A percentile compares a stretch with the other conserved stretches of the same genome.
Evolutionary conservation across 2,329 filamentous ascomycete genomes (phyloP).

Genomic region (Penicillium brevicompactum): DNA sequence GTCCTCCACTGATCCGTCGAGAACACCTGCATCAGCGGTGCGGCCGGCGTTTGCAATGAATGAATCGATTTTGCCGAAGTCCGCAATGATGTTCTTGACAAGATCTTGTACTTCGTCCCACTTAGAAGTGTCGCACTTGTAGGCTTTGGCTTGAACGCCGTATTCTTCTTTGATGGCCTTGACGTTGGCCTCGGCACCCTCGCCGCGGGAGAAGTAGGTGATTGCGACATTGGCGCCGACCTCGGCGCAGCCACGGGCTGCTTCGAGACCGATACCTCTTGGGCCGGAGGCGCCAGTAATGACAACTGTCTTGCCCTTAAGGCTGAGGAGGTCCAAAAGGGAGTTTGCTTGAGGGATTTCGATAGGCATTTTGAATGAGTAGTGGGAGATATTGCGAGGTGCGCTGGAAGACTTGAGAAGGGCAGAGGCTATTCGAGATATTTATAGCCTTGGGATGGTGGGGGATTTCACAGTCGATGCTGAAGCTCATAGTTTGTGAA

Average conservation of each 20-base stretch:
- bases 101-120: constrained; percentile 60
- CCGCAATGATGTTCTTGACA: constrained; percentile 62
- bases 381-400: neutral
- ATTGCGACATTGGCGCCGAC: constrained; percentile 66
- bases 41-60: constrained; percentile 72
- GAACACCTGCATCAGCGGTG: constrained; percentile 68
- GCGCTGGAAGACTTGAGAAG: neutral
- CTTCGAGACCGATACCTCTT: constrained; percentile 68
- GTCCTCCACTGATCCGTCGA: constrained; percentile 71
- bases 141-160: constrained; percentile 67
- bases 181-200: constrained; percentile 67
- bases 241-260: constrained; percentile 65
- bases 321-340: constrained; percentile 48
- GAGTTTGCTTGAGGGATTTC: constrained; percentile 35
- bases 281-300: constrained; percentile 60
- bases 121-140: constrained; percentile 64
- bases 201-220: constrained; percentile 65
- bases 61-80: constrained; percentile 71
- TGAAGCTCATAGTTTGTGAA: neutral
- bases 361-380: constrained; percentile 39
- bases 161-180: constrained; percentile 62
- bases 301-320: constrained; percentile 51
- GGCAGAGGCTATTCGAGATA: neutral
- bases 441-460: neutral
- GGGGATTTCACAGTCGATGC: neutral